phyloP scores from a whole-genome alignment of 2,329 filamentous ascomycete genomes.

The Thielaviopsis punctulata region DNA sequence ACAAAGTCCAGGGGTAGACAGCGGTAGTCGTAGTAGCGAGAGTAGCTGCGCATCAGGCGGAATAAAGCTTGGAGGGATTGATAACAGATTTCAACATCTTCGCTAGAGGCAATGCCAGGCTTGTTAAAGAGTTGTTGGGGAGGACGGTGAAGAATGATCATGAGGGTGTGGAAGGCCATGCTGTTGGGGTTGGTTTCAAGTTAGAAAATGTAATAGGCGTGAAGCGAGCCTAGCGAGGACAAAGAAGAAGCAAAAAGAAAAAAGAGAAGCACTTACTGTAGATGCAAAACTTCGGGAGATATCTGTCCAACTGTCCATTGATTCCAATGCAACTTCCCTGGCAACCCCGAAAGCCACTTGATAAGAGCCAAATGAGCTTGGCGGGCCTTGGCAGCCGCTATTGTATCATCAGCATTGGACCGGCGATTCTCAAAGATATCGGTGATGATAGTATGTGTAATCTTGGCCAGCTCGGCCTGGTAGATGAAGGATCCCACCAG shows the following conservation, averaged over 20 bases:
- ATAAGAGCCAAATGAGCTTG: slow-evolving; percentile 29
- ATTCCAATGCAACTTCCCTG: slow-evolving; percentile 31
- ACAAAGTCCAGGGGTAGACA: slow-evolving; percentile 30
- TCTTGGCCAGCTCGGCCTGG: slow-evolving; percentile 30
- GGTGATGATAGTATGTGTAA: slow-evolving; percentile 31
- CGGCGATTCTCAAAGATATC: slow-evolving; percentile 32
- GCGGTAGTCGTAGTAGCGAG: slow-evolving; percentile 26
- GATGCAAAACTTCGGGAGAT: slow-evolving; percentile 28
- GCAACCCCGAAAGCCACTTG: slow-evolving; percentile 29
- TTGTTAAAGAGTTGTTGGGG: slow-evolving; percentile 26
- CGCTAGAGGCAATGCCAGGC: slow-evolving; percentile 22
- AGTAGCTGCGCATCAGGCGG: slow-evolving; percentile 27
- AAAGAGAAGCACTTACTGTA: slow-evolving; percentile 18
- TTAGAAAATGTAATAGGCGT: neutral
- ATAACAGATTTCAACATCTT: slow-evolving; percentile 33
- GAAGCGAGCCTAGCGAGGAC: neutral
- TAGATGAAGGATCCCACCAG: slow-evolving; percentile 29
- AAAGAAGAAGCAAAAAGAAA: neutral
- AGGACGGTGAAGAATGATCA: slow-evolving; percentile 34
- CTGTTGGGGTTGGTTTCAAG: neutral
- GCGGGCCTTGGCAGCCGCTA: slow-evolving; percentile 25
- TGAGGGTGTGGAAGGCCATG: slow-evolving; percentile 32
- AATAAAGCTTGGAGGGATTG: slow-evolving; percentile 29
- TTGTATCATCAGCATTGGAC: slow-evolving; percentile 23
- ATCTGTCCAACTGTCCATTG: slow-evolving; percentile 31